Evolutionary conservation across 768 basidiomycete genomes (phyloP).

Genomic region (Russula sp.): DNA sequence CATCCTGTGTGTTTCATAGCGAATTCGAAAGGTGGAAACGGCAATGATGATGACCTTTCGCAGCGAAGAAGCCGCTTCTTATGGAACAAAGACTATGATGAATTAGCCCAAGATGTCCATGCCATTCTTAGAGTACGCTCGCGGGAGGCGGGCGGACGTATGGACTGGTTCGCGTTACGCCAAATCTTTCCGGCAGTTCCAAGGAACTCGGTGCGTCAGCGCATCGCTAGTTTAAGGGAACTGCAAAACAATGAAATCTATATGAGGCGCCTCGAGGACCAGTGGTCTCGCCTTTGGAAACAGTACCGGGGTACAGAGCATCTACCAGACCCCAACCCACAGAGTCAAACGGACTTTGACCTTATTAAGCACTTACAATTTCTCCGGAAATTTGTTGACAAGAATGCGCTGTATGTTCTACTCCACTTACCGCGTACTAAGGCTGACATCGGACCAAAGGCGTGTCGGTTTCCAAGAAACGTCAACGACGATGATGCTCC

Average conservation of each 20-base stretch:
- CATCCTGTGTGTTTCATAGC: neutral
- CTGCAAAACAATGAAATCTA: constrained; percentile 65
- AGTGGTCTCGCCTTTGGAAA: constrained; percentile 74
- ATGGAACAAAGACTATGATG: constrained; percentile 85
- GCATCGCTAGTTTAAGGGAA: constrained; percentile 53
- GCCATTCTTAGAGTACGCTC: constrained; percentile 78
- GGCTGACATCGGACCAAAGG: constrained; percentile 30
- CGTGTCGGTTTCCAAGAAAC: constrained; percentile 55
- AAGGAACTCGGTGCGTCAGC: constrained; percentile 63
- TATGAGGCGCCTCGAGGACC: constrained; percentile 68
- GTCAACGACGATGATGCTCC: constrained; percentile 32
- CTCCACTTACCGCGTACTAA: neutral
- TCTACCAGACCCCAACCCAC: constrained; percentile 65
- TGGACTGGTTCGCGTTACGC: constrained; percentile 67
- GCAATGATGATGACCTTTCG: constrained; percentile 22
- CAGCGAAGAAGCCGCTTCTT: constrained; percentile 55
- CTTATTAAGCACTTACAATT: constrained; percentile 77
- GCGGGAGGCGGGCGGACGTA: constrained; percentile 41
- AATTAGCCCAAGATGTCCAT: constrained; percentile 77
- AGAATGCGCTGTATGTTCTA: constrained; percentile 72
- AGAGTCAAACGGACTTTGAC: constrained; percentile 67
- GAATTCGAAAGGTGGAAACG: neutral
- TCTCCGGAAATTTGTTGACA: constrained; percentile 74
- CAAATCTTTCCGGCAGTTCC: constrained; percentile 77
- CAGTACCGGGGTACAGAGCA: constrained; percentile 57